Percentiles rank a stretch among this genome's conserved stretches.
Evolutionary conservation across 2,329 filamentous ascomycete genomes (phyloP).

Genomic region (Ceratocystis albifundus): DNA sequence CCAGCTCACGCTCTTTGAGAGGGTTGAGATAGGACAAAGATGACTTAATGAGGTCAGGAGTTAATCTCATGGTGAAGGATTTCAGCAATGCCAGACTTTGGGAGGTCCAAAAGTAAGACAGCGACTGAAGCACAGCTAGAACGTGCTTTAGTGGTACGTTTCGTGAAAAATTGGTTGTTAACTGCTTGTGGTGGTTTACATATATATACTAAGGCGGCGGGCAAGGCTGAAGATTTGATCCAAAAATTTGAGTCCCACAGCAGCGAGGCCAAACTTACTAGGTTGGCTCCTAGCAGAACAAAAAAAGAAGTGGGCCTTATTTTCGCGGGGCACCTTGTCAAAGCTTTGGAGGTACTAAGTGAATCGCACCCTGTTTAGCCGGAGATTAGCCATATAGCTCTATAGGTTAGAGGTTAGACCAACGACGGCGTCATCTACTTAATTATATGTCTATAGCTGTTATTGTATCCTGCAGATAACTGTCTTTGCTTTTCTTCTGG

Average conservation of each 20-base stretch:
- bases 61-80: conserved; percentile 67
- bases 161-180: neutral
- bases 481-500: neutral
- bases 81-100: neutral
- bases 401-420: neutral
- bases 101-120: neutral
- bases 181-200: neutral
- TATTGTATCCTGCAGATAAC: neutral
- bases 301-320: neutral
- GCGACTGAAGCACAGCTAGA: neutral
- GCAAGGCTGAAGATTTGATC: conserved; percentile 21
- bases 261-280: conserved; percentile 11
- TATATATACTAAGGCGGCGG: too few species aligned
- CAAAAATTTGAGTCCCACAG: conserved; percentile 11
- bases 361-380: neutral
- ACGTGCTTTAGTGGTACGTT: neutral
- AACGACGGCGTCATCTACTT: conserved; percentile 14
- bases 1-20: conserved; percentile 95
- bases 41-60: conserved; percentile 82
- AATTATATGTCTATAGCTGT: neutral
- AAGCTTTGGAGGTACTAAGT: neutral
- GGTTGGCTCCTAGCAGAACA: neutral
- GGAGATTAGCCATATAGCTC: conserved; percentile 11
- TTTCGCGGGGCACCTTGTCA: conserved; percentile 12
- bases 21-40: conserved; percentile 98